phyloP scores from a whole-genome alignment of 2,329 filamentous ascomycete genomes.

The Aspergillus awamori region DNA sequence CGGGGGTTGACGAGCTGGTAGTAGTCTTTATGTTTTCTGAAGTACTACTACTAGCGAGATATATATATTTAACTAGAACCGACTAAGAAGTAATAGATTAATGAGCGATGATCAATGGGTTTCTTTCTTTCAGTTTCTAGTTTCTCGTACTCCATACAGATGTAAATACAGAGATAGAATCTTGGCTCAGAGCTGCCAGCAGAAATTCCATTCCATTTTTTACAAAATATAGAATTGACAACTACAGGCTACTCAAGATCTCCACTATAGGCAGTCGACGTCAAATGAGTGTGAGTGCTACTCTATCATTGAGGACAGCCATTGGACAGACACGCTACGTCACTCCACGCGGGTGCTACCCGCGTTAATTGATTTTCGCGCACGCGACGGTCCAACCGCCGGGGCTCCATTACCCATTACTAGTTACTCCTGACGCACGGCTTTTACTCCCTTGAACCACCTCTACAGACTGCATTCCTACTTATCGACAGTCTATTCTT shows the following conservation, averaged over 20 bases:
- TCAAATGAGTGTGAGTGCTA: too few relatives aligned
- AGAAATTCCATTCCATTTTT: too few relatives aligned
- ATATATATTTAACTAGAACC: neutral
- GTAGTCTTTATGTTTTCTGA: conserved; percentile 8
- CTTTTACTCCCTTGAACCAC: neutral
- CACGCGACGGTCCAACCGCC: conserved; percentile 24
- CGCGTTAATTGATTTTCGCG: conserved; percentile 37
- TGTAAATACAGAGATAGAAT: too few relatives aligned
- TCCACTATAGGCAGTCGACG: neutral
- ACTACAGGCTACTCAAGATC: neutral
- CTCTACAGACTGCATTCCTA: conserved; percentile 7
- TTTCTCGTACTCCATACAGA: too few relatives aligned
- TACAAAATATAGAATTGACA: too few relatives aligned
- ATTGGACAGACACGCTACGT: conserved; percentile 26
- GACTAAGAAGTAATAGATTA: neutral
- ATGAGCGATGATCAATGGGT: neutral
- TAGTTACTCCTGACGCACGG: neutral
- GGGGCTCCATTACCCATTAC: neutral
- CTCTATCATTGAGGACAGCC: neutral
- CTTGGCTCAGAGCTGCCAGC: too few relatives aligned
- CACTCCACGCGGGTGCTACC: conserved; percentile 18
- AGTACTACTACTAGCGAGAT: neutral
- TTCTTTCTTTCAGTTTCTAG: too few relatives aligned
- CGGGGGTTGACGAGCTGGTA: conserved; percentile 70
- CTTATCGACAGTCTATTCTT: neutral